These are phyloP conservation scores for Mycena crocata DNA, from an alignment of 768 basidiomycete genomes.

Conservation along the genomic window DNA sequence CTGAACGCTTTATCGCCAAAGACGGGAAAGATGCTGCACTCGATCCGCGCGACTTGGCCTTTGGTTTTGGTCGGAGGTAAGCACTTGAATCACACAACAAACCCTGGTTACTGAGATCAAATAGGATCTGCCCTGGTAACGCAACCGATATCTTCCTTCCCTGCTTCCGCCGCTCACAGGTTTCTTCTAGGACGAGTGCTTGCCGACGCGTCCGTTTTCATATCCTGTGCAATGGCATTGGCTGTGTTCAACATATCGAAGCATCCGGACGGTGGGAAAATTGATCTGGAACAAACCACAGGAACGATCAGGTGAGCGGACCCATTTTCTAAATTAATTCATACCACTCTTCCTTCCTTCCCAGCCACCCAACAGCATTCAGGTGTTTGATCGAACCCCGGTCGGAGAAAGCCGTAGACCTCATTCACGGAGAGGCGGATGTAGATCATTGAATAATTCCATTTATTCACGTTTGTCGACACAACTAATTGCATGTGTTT, in stretches of 20 bases:
- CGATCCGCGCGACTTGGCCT: constrained; percentile 59
- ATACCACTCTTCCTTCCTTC: not conserved
- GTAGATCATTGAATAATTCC: too few species aligned
- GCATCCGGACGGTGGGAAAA: constrained; percentile 43
- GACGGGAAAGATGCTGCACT: constrained; percentile 50
- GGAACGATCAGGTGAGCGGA: constrained; percentile 59
- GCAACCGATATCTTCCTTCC: too few species aligned
- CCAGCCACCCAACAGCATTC: constrained; percentile 57
- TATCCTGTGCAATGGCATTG: constrained; percentile 54
- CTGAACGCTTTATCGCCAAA: constrained; percentile 57
- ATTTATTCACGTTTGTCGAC: too few species aligned
- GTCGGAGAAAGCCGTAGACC: constrained; percentile 50
- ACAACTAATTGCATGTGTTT: too few species aligned
- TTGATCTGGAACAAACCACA: constrained; percentile 53
- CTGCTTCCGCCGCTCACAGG: too few species aligned
- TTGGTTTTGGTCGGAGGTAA: constrained; percentile 66
- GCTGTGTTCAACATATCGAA: constrained; percentile 55
- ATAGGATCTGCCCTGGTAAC: constrained; percentile 51
- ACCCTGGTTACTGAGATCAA: not conserved
- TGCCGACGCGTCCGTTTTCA: constrained; percentile 57
- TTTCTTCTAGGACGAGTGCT: constrained; percentile 51
- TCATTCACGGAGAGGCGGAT: constrained; percentile 44
- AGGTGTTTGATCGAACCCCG: constrained; percentile 54
- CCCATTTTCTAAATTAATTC: not conserved
- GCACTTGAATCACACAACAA: not conserved